Base-by-base conservation (phyloP, 192 early-diverging fungal genomes). In the Backusella parvicylindrica region DNA sequence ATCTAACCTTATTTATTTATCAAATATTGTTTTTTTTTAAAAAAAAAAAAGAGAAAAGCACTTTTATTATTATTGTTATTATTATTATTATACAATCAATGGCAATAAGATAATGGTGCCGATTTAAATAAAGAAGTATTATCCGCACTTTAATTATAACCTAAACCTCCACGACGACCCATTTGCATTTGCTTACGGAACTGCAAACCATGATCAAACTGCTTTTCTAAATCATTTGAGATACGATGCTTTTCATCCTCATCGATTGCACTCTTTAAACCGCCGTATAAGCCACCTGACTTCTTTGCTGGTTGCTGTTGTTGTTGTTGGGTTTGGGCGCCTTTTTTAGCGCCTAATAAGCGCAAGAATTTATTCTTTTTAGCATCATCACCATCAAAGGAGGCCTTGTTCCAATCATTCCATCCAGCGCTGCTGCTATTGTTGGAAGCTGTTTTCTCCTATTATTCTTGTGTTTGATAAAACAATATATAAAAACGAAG, bases 371-470 rank as follows among this genome's bases (percentile, higher is more conserved):
- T 91, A 77, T 86, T 79, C 75, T 89, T 88, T 28, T 87, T 83
- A 37, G 79, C 82, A 15, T 82, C 79, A 64, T 88, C 81, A 30
- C 84, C 86, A 9, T 82, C 83, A 74, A 91, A 88, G 18, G 84
- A 82, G 0, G 90, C 90, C 70, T 87, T 80, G 18, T 70, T 79
- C 90, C 90, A 91, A 68, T 91, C 85, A 56, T 90, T 91, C 90
- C 90, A 91, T 18, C 84, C 74, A 68, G 64, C 81, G 71, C 26
- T 72, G 6, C 50, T 53, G 21, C n/a, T 11, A 60, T 28, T 30
- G 13, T 28, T 28, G 21, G 53, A 28, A 4, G 23, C 13, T 56
- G 31, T 23, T n/a, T 1, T 35, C 53, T 75, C 37, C 43, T 68
- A 38, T 41, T 31, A 26, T 32, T 47, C 53, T 31, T 35, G 78